A percentile compares a stretch with the other conserved stretches of the same genome.
Conservation (phyloP, 352 stramenopile genomes). For the Globisporangium cylindrosporum region DNA sequence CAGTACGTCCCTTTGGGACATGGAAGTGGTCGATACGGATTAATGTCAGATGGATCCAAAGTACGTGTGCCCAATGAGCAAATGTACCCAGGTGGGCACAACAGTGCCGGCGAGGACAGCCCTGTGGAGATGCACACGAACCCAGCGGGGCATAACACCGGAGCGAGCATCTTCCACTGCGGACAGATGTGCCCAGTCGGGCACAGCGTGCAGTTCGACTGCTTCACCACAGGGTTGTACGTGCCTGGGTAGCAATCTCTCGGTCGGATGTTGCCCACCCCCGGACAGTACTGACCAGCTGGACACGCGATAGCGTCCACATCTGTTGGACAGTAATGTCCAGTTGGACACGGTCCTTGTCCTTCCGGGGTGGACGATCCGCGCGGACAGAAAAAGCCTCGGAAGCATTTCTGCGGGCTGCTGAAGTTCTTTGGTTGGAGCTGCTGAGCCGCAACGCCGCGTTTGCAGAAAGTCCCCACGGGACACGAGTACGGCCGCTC, state of each 20-base stretch:
- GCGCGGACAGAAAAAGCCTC: slow-evolving; percentile 95
- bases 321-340: slow-evolving; percentile 93
- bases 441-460: slow-evolving; percentile 73
- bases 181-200: slow-evolving; percentile 94
- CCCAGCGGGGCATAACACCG: slow-evolving; percentile 88
- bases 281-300: slow-evolving; percentile 92
- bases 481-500: slow-evolving; percentile 94
- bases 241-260: slow-evolving; percentile 93
- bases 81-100: slow-evolving; percentile 94
- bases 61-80: slow-evolving; percentile 92
- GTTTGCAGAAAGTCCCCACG: slow-evolving; percentile 91
- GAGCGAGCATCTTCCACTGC: slow-evolving; percentile 65
- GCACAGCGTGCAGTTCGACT: slow-evolving; percentile 94
- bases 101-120: slow-evolving; percentile 85
- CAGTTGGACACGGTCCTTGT: slow-evolving; percentile 91
- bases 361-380: slow-evolving; percentile 92
- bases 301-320: slow-evolving; percentile 91
- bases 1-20: slow-evolving; percentile 95
- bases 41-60: slow-evolving; percentile 82
- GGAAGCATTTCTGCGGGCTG: slow-evolving; percentile 93
- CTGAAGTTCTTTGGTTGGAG: slow-evolving; percentile 86
- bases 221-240: slow-evolving; percentile 80
- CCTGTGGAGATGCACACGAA: slow-evolving; percentile 95
- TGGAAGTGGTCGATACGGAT: slow-evolving; percentile 69
- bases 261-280: slow-evolving; percentile 92